Base-by-base conservation (phyloP, 257 asterid species). In the Nicotiana knightiana region DNA sequence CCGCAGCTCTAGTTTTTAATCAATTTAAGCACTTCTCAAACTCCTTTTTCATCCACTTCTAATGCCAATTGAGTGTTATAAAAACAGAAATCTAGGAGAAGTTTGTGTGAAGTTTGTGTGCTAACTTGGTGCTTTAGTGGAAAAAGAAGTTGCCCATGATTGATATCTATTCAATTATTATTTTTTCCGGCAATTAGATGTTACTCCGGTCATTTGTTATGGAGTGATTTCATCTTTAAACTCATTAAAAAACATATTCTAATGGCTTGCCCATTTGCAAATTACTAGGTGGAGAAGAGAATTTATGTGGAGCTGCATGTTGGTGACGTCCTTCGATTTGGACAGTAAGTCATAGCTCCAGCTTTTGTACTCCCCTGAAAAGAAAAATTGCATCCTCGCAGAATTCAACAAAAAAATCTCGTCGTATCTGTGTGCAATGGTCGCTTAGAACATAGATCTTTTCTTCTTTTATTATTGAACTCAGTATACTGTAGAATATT, bases 241-340 rank as follows among this genome's bases (percentile, higher is more conserved):
- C 67, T n/a, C 32, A 63, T 24, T 43, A 63, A 54, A n/a, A 59
- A 67, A 67, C 43, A 51, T 85, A 48, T 76, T 59, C 77, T 53
- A 67, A 66, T 51, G 13, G 82, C 85, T 58, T 79, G 54, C 21
- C 84, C 43, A 75, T 76, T 83, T 81, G 81, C 70, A 43, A 71
- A 53, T 64, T 79, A 32, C 77, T 89, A 96, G 99, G 97, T 96
- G 62, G 87, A 88, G 88, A 89, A 91, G 89, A 93, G 90, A 90
- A 92, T 76, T 83, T 94, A 89, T 79, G 92, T 92, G 87, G 97
- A 92, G 82, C 90, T 96, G 88, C 97, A 87, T 70, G 99, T 96
- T 35, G 99, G 98, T 66, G 99, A 96, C 86, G 94, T 96, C 83
- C 87, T 96, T 83, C 96, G 97, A 79, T 96, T 96, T 89, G 99